Evolutionary conservation across 2,329 filamentous ascomycete species (phyloP), one percentile per base, ranked within the genome.

Genomic region (Ophiostoma australiae): DNA sequence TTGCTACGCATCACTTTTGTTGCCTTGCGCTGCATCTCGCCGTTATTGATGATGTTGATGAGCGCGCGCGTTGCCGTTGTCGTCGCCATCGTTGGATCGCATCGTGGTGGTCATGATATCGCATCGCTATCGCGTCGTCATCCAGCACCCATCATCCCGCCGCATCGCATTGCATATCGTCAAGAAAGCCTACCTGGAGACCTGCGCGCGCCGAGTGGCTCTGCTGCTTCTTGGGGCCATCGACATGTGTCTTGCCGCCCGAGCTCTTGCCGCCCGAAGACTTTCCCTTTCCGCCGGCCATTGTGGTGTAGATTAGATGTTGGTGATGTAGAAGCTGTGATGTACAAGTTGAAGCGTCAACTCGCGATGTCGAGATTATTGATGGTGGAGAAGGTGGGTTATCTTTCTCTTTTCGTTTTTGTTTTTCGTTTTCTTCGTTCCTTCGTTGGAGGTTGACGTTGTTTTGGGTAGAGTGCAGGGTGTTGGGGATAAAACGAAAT

Each of bases 151-250:
- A 6, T 4, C 13, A 63, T 27, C 23, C 58, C 33, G 63, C 41
- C 63, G 63, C 63, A 41, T 23, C 23, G 33, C 63, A 66, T 33
- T 17, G 15, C 23, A 61, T 10, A 33, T 33, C 27, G n/a, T 15
- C 27, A 68, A 13, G 13, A 70, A 35, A 13, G 63, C 92, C 86
- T 86, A 97, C 94, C 91, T 97, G 94, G 76, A 97, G 87, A 80
- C 94, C 94, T 80, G 94, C 94, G 82, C 95, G 94, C 79, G 93
- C 92, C 77, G 93, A 97, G 85, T 97, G 94, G 84, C 95, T 97
- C 84, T 96, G 92, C 79, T 92, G 90, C 85, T 97, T 97, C 84
- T 91, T 92, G 80, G 89, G 84, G 70, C 86, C 87, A 76, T 89
- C 90, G 77, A 86, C 83, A 73, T 84, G 83, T 68, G 84, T 86